Evolutionary conservation across 257 asterid genomes (phyloP).

Genomic region (Handroanthus guayacan): DNA sequence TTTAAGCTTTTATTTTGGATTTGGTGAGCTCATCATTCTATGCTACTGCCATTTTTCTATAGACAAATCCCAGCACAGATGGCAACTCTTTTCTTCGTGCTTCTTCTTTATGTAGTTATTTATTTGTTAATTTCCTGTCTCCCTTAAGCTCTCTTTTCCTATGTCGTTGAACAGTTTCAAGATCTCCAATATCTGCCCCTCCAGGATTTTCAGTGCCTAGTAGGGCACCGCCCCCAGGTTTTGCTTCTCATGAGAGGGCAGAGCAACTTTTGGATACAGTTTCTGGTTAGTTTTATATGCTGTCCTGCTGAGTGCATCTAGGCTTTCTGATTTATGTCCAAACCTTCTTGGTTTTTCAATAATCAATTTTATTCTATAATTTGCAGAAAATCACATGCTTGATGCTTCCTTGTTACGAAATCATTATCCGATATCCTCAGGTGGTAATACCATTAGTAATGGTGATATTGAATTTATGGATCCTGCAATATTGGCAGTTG

Average conservation of each 20-base stretch:
- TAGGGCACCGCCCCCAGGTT: constrained; percentile 95
- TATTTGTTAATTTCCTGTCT: constrained; percentile 21
- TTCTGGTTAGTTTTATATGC: constrained; percentile 57
- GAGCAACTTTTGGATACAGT: constrained; percentile 56
- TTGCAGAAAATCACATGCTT: constrained; percentile 66
- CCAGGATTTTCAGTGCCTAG: constrained; percentile 89
- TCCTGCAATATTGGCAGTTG: constrained; percentile 99
- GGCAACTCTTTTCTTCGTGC: background rate
- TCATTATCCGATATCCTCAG: constrained; percentile 64
- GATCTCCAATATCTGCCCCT: constrained; percentile 91
- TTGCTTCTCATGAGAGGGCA: constrained; percentile 71
- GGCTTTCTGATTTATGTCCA: background rate
- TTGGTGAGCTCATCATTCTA: background rate
- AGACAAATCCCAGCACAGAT: background rate
- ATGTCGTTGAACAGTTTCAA: constrained; percentile 60
- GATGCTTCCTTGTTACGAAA: constrained; percentile 60
- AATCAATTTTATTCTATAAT: constrained; percentile 15
- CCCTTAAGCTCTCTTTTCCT: constrained; percentile 29
- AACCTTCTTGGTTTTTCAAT: background rate
- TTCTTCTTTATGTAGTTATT: background rate
- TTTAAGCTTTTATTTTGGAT: constrained; percentile 2
- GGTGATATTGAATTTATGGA: constrained; percentile 90
- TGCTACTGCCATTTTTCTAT: background rate
- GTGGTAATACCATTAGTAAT: constrained; percentile 51
- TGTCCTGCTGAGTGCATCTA: background rate